Evolutionary conservation across 2,329 filamentous ascomycete genomes (phyloP).

Genomic region (Ophidiomyces ophidiicola): DNA sequence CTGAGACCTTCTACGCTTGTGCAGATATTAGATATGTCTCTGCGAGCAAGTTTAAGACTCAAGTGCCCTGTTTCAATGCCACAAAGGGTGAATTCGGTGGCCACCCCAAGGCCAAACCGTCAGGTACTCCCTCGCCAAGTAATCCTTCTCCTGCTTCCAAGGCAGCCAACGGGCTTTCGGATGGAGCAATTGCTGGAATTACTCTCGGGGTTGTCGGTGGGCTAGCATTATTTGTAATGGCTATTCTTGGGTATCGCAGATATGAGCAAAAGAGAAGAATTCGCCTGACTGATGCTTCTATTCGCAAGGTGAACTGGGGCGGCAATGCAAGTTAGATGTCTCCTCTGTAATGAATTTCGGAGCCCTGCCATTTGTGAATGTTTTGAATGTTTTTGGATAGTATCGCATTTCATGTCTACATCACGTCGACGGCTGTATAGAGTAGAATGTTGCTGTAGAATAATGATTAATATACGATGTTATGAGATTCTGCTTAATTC

Average conservation of each 20-base stretch:
- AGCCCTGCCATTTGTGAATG: too few relatives aligned
- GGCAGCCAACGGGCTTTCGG: slow-evolving; percentile 22
- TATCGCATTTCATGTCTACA: too few relatives aligned
- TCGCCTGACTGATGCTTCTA: slow-evolving; percentile 1
- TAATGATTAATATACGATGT: too few relatives aligned
- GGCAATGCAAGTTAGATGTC: not conserved
- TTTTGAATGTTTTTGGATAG: too few relatives aligned
- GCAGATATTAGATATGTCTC: slow-evolving; percentile 37
- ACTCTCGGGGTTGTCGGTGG: slow-evolving; percentile 23
- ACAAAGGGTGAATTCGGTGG: slow-evolving; percentile 27
- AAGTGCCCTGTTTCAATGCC: slow-evolving; percentile 39
- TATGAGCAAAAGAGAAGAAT: slow-evolving; percentile 5
- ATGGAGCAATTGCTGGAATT: slow-evolving; percentile 35
- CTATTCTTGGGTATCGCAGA: slow-evolving; percentile 14
- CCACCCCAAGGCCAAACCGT: slow-evolving; percentile 12
- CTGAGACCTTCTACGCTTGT: slow-evolving; percentile 38
- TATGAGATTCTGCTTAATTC: too few relatives aligned
- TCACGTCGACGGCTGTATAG: too few relatives aligned
- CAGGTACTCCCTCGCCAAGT: slow-evolving; percentile 12
- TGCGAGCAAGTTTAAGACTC: slow-evolving; percentile 28
- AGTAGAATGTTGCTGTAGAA: too few relatives aligned
- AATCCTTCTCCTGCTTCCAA: not conserved
- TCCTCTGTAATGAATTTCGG: too few relatives aligned
- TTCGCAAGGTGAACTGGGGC: slow-evolving; percentile 6
- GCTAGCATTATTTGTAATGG: slow-evolving; percentile 13